Evolutionary conservation across 495 filamentous ascomycete genomes (phyloP), one percentile per base, ranked within the genome.

Genomic region (Tetracladium marchalianum): DNA sequence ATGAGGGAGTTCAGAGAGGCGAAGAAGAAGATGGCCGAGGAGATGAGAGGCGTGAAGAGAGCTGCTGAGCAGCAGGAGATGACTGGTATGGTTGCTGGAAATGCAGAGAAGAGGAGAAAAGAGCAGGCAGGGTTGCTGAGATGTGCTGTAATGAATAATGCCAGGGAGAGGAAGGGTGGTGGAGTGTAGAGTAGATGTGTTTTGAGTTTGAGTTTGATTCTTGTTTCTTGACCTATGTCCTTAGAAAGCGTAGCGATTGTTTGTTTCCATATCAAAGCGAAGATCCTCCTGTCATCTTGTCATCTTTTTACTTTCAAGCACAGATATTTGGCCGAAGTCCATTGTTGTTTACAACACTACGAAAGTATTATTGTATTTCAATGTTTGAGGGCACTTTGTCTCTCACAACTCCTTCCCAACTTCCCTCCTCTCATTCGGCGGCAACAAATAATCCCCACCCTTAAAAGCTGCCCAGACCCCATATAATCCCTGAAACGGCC

Each of bases 401-500:
- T 7, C 22, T 27, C 22, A 27, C 22, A 27, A 27, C 22, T 27
- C 22, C 22, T 27, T 27, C 22, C 16, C 10, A 5, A 36, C 12
- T 16, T 36, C 35, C 35, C 16, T 36, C 39, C 19, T 41, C 39
- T 12, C n/a, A 22, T 41, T 41, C 39, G n/a, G 35, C 4, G 41
- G 44, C 38, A 61, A 34, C 50, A 61, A 17, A 42, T 63, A 59
- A 39, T 62, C 60, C n/a, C 57, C 56, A 0, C 61, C 63, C n/a
- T 39, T 41, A 10, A 52, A 27, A 12, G 53, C 61, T 22, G 51
- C 50, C 17, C 49, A 58, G 15, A 64, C 53, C 5, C 61, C 63
- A 45, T 58, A 60, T 18, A 66, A 22, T 2, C 61, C 63, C 13
- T 47, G 41, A 38, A 66, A 6, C 5, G 63, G 63, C 63, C 63